These are phyloP conservation scores for Sarocladium oryzae DNA, from an alignment of 2,329 filamentous ascomycete species.

Conservation along the genomic window DNA sequence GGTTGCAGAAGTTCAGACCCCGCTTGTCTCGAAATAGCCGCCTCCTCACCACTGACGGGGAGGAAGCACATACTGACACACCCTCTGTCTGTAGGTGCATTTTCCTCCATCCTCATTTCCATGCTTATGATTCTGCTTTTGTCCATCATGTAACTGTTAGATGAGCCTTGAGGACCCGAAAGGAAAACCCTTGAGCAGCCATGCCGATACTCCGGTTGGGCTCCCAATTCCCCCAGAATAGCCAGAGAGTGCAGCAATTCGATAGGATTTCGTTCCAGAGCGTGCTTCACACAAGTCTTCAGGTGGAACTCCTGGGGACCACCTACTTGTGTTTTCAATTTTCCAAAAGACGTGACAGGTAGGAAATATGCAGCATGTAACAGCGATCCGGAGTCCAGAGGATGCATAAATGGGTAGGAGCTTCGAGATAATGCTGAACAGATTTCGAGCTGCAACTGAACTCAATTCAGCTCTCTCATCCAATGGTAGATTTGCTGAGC, in stretches of 20 bases:
- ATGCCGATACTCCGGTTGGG: neutral
- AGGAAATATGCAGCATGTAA: too few relatives aligned
- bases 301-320: too few relatives aligned
- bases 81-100: neutral
- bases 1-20: neutral
- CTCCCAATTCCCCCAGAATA: neutral
- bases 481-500: conserved; percentile 7
- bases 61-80: neutral
- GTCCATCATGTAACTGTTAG: too few relatives aligned
- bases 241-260: neutral
- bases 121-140: too few relatives aligned
- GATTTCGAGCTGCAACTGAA: too few relatives aligned
- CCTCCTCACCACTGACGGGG: neutral
- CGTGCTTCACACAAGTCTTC: neutral
- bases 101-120: too few relatives aligned
- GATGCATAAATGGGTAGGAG: too few relatives aligned
- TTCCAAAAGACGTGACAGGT: neutral
- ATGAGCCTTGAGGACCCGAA: neutral
- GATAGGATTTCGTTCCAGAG: neutral
- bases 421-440: too few relatives aligned
- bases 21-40: neutral
- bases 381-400: too few relatives aligned
- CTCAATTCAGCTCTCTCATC: neutral
- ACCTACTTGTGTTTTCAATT: too few relatives aligned
- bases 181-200: neutral